Conservation (phyloP, 441 rosid genomes). For the Raphanus hybrid region DNA sequence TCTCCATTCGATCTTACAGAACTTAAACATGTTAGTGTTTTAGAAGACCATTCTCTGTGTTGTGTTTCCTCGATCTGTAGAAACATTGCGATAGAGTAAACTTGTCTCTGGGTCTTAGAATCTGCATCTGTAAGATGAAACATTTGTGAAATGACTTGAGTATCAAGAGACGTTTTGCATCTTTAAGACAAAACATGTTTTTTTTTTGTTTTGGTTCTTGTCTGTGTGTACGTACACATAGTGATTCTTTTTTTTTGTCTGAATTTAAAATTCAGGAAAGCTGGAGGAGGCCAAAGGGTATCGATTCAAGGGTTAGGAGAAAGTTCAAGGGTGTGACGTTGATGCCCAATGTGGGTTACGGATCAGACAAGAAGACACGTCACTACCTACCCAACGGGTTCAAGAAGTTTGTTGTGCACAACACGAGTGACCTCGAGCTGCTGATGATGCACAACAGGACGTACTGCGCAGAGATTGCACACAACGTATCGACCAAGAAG, state of each 20-base stretch:
- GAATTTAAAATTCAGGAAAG: slow-evolving; percentile 17
- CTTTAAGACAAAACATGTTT: neutral
- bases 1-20: slow-evolving; percentile 5
- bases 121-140: neutral
- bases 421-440: slow-evolving; percentile 70
- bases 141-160: neutral
- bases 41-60: too few relatives aligned
- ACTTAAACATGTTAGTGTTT: neutral
- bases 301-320: slow-evolving; percentile 79
- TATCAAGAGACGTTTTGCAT: too few relatives aligned
- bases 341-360: slow-evolving; percentile 94
- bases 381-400: slow-evolving; percentile 86
- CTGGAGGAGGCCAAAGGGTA: slow-evolving; percentile 95
- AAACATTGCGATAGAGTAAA: too few relatives aligned
- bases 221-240: neutral
- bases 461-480: slow-evolving; percentile 58
- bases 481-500: slow-evolving; percentile 64
- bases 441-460: slow-evolving; percentile 97
- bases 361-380: slow-evolving; percentile 82
- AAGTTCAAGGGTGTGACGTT: slow-evolving; percentile 87
- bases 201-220: neutral
- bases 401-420: slow-evolving; percentile 88
- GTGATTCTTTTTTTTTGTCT: neutral
- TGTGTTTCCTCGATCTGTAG: too few relatives aligned
- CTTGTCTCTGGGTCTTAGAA: neutral